A percentile compares a stretch with the other conserved stretches of the same genome.
These are phyloP conservation scores for Rhodotorula glutinis DNA, from an alignment of 1,284 basidiomycete genomes.

Conservation along the genomic window DNA sequence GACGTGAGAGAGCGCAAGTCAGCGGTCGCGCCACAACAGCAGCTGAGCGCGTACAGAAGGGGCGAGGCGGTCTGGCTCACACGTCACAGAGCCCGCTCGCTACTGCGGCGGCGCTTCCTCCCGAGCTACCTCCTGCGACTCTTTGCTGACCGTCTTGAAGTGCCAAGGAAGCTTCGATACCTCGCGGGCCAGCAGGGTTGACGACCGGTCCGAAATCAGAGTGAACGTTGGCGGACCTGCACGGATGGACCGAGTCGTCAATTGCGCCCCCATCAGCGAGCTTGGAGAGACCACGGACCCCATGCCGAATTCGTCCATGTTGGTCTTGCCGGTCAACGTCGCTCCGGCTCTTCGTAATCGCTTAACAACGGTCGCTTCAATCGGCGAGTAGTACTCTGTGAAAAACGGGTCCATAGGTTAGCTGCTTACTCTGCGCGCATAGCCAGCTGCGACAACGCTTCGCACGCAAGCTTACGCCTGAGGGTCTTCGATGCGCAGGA, in stretches of 20 bases:
- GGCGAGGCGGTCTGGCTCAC: constrained; percentile 46
- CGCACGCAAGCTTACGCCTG: constrained; percentile 35
- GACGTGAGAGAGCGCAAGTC: no score
- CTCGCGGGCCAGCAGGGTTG: constrained; percentile 61
- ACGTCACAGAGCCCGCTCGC: constrained; percentile 77
- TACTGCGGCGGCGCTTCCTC: constrained; percentile 77
- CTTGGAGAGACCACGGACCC: constrained; percentile 60
- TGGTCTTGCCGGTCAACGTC: constrained; percentile 77
- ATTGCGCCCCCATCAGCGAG: not conserved
- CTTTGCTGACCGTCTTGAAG: constrained; percentile 56
- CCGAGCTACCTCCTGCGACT: constrained; percentile 77
- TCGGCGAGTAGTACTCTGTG: constrained; percentile 71
- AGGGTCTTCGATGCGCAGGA: constrained; percentile 77
- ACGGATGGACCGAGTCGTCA: not conserved
- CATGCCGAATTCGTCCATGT: constrained; percentile 99
- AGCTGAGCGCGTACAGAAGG: no score
- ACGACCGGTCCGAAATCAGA: constrained; percentile 69
- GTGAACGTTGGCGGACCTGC: constrained; percentile 69
- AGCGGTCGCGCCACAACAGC: not conserved
- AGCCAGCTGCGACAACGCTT: no score
- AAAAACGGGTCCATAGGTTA: not conserved
- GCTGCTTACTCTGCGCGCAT: no score
- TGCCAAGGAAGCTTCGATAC: constrained; percentile 1
- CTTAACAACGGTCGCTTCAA: constrained; percentile 79
- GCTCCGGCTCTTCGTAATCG: constrained; percentile 66